These are phyloP conservation scores for Ophiostoma triangulosporum DNA, from an alignment of 2,329 filamentous ascomycete species.

Conservation along the genomic window DNA sequence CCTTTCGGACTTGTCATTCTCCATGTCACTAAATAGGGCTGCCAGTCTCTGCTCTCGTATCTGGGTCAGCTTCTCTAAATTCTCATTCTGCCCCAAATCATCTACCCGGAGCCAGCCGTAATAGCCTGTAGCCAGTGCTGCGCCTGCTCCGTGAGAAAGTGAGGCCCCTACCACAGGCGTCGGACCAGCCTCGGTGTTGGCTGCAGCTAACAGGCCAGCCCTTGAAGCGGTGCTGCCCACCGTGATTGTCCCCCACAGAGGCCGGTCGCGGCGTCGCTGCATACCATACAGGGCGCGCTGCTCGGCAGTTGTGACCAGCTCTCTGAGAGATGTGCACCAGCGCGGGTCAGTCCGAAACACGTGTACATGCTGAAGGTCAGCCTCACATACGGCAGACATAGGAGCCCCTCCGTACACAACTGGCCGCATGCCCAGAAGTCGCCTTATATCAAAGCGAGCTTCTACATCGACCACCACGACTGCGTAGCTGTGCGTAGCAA, in stretches of 20 bases:
- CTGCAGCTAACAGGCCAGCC: background rate
- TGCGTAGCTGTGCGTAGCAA: constrained; percentile 34
- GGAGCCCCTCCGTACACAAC: background rate
- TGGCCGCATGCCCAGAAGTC: constrained; percentile 23
- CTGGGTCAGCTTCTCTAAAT: no score
- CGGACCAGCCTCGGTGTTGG: constrained; percentile 3
- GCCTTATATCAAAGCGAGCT: constrained; percentile 38
- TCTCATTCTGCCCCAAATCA: background rate
- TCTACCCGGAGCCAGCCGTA: constrained; percentile 39
- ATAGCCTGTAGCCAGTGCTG: constrained; percentile 25
- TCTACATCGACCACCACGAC: constrained; percentile 43
- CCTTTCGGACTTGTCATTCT: background rate
- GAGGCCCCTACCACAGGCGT: constrained; percentile 6
- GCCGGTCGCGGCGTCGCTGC: constrained; percentile 29
- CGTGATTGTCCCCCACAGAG: constrained; percentile 47
- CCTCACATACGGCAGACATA: constrained; percentile 9
- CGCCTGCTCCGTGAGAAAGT: constrained; percentile 8
- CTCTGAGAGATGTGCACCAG: constrained; percentile 15
- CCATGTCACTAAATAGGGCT: constrained; percentile 29
- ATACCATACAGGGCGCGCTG: constrained; percentile 37
- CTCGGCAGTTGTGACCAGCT: constrained; percentile 28
- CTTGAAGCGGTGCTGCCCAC: constrained; percentile 25
- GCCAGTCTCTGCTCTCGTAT: constrained; percentile 12
- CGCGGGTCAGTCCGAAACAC: constrained; percentile 29
- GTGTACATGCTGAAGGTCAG: constrained; percentile 37